These are phyloP conservation scores for Diaporthe vexans DNA, from an alignment of 2,329 filamentous ascomycete species.

Conservation along the genomic window DNA sequence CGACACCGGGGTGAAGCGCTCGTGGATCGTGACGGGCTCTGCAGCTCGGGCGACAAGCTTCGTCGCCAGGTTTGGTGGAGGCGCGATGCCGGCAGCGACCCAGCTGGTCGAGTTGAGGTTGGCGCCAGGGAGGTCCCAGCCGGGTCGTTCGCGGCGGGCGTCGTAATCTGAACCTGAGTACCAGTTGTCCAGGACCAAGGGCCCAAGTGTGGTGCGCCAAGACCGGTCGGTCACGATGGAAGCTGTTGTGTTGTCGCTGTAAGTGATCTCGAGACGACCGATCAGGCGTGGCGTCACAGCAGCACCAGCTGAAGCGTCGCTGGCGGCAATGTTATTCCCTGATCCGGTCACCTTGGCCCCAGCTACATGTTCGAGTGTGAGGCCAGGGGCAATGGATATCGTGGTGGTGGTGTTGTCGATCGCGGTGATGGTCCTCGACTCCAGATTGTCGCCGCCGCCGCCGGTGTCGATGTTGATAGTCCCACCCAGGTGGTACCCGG, in stretches of 20 bases:
- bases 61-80: slow-evolving; percentile 36
- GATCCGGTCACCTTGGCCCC: slow-evolving; percentile 35
- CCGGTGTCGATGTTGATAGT: slow-evolving; percentile 36
- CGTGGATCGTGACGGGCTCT: slow-evolving; percentile 35
- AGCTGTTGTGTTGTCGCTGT: slow-evolving; percentile 1
- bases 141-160: slow-evolving; percentile 23
- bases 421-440: slow-evolving; percentile 17
- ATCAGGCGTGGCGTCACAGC: slow-evolving; percentile 38
- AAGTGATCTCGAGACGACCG: slow-evolving; percentile 38
- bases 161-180: slow-evolving; percentile 38
- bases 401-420: background rate
- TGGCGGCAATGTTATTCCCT: slow-evolving; percentile 37
- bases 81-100: slow-evolving; percentile 34
- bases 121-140: slow-evolving; percentile 28
- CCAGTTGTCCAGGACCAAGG: slow-evolving; percentile 32
- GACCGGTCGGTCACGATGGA: slow-evolving; percentile 36
- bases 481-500: slow-evolving; percentile 28
- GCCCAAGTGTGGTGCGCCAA: slow-evolving; percentile 35
- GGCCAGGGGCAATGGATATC: background rate
- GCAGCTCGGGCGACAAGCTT: slow-evolving; percentile 37
- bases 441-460: slow-evolving; percentile 33
- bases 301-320: slow-evolving; percentile 35
- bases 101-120: slow-evolving; percentile 28
- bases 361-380: background rate
- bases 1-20: slow-evolving; percentile 29